Percentiles rank a stretch among this genome's conserved stretches.
phyloP scores from a whole-genome alignment of 257 asterid species.

The Eustoma russellianum region DNA sequence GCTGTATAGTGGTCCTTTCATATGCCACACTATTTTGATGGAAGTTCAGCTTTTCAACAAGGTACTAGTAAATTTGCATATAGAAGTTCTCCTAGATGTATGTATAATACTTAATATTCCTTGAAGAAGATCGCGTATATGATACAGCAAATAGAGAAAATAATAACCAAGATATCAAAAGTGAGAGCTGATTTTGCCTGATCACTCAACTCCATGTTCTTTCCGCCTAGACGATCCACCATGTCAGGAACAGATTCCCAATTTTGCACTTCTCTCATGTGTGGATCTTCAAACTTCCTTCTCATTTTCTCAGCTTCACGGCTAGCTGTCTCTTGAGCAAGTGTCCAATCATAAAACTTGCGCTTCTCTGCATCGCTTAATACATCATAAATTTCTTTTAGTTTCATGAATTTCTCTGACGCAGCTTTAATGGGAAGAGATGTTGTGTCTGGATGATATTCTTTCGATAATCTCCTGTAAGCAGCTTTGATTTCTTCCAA shows the following conservation, averaged over 20 bases:
- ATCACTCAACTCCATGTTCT: slow-evolving; percentile 70
- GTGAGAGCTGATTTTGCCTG: slow-evolving; percentile 87
- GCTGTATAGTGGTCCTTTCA: no score
- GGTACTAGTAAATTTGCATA: not conserved
- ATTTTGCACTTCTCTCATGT: slow-evolving; percentile 40
- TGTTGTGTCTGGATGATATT: slow-evolving; percentile 92
- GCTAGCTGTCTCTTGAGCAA: slow-evolving; percentile 83
- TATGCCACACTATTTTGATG: no score
- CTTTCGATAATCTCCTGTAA: slow-evolving; percentile 70
- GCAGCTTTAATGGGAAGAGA: slow-evolving; percentile 81
- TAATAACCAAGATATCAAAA: slow-evolving; percentile 54
- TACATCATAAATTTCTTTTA: slow-evolving; percentile 50
- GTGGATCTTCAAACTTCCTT: slow-evolving; percentile 60
- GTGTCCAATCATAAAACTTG: slow-evolving; percentile 72
- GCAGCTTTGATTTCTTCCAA: slow-evolving; percentile 80
- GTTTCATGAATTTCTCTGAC: slow-evolving; percentile 69
- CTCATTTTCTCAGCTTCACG: slow-evolving; percentile 72
- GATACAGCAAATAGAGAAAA: slow-evolving; percentile 60
- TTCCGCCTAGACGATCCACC: slow-evolving; percentile 87
- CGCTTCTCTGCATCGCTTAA: slow-evolving; percentile 64
- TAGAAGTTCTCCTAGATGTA: not conserved
- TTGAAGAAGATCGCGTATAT: slow-evolving; percentile 56
- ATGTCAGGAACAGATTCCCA: slow-evolving; percentile 58
- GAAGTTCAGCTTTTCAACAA: not conserved
- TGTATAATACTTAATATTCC: slow-evolving; percentile 30